Percentiles rank a stretch among this genome's conserved stretches.
phyloP scores from a whole-genome alignment of 495 filamentous ascomycete genomes.

The Hypoxylon cercidicola region DNA sequence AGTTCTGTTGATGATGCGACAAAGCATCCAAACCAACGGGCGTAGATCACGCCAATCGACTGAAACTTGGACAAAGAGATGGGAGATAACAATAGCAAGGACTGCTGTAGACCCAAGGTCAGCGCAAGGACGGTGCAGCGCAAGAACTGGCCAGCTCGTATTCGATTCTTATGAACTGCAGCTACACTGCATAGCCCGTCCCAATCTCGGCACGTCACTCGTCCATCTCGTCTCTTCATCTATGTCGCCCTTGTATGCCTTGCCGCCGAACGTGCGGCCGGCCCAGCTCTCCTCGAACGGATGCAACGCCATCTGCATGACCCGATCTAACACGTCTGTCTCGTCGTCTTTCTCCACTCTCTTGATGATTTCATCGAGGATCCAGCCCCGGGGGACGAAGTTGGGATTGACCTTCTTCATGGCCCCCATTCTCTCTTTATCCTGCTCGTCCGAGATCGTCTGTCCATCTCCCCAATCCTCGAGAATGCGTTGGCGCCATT shows the following conservation, averaged over 20 bases:
- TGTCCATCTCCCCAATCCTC: constrained; percentile 72
- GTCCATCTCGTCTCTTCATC: constrained; percentile 86
- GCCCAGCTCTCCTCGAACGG: constrained; percentile 88
- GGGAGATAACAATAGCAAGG: too few relatives aligned
- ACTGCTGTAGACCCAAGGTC: too few relatives aligned
- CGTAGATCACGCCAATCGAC: too few relatives aligned
- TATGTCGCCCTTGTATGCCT: constrained; percentile 60
- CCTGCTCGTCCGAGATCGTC: constrained; percentile 54
- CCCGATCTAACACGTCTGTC: constrained; percentile 74
- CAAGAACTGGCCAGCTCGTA: background rate
- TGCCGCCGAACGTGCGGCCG: constrained; percentile 50
- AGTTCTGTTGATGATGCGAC: too few relatives aligned
- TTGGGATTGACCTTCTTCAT: constrained; percentile 93
- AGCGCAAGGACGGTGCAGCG: too few relatives aligned
- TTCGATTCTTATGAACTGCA: constrained; percentile 65
- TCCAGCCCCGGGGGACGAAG: constrained; percentile 89
- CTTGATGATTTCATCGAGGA: constrained; percentile 91
- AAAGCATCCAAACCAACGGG: too few relatives aligned
- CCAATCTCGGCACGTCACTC: constrained; percentile 82
- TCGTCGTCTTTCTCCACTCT: constrained; percentile 87
- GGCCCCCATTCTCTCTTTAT: constrained; percentile 68
- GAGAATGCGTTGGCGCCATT: constrained; percentile 72
- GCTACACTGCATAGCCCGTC: constrained; percentile 89
- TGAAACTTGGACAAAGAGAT: too few relatives aligned
- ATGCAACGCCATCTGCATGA: constrained; percentile 81